Evolutionary conservation across 129 eudicot species (phyloP).

Genomic region (Centrapalus pauciflorus): DNA sequence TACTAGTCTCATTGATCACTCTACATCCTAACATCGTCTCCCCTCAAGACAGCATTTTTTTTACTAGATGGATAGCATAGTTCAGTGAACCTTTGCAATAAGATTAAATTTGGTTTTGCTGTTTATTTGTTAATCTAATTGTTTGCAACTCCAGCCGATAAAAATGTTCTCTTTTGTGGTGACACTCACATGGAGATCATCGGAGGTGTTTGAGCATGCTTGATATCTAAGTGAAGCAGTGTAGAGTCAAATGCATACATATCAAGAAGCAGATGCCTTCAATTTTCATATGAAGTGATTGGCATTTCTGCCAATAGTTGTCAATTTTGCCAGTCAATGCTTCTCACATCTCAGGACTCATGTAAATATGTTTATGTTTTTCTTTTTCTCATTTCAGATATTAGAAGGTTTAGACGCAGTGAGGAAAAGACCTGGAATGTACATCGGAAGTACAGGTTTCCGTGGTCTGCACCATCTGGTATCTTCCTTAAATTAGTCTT

Average conservation of each 20-base stretch:
- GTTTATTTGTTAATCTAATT: neutral
- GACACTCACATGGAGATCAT: neutral
- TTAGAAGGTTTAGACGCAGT: conserved; percentile 95
- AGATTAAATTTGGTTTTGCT: neutral
- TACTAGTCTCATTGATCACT: neutral
- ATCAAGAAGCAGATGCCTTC: neutral
- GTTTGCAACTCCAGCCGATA: neutral
- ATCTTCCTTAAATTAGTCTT: conserved; percentile 5
- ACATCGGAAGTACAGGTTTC: conserved; percentile 94
- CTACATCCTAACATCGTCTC: no score
- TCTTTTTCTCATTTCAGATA: conserved; percentile 45
- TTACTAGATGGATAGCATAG: neutral
- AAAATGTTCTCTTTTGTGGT: neutral
- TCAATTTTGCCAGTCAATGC: neutral
- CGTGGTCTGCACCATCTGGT: conserved; percentile 99
- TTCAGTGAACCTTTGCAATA: neutral
- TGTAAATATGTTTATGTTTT: neutral
- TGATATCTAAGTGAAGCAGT: neutral
- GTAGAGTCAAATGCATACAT: neutral
- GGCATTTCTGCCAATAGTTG: neutral
- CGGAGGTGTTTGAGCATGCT: neutral
- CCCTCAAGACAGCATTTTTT: no score
- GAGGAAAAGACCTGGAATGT: conserved; percentile 95
- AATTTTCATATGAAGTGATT: neutral
- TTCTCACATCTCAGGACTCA: neutral